phyloP scores from a whole-genome alignment of 108 stramenopile species.

The Nannochloropsis granulata region DNA sequence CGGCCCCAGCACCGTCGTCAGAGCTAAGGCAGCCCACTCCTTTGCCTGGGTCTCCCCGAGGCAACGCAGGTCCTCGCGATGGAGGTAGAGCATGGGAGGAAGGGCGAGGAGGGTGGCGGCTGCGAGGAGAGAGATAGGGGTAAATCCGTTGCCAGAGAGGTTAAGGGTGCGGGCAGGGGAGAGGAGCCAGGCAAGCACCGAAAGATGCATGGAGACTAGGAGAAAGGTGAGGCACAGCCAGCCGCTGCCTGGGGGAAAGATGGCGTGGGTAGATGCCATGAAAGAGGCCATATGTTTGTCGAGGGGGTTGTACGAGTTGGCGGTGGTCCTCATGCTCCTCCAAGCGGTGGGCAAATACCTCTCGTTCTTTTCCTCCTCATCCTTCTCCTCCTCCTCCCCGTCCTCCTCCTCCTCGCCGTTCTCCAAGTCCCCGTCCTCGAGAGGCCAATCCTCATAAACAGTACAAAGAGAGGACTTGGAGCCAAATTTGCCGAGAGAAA shows the following conservation, averaged over 20 bases:
- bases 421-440: neutral
- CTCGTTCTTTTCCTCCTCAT: too few relatives aligned
- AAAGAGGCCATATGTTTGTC: too few relatives aligned
- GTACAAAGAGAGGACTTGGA: too few relatives aligned
- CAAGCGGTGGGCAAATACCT: neutral
- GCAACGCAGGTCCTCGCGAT: neutral
- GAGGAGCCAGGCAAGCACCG: neutral
- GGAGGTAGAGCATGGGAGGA: neutral
- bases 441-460: neutral
- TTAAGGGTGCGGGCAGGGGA: neutral
- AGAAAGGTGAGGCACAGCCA: neutral
- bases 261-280: neutral
- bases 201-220: neutral
- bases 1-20: neutral
- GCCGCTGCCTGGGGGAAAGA: neutral
- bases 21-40: neutral
- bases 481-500: too few relatives aligned
- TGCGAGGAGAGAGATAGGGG: neutral
- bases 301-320: too few relatives aligned
- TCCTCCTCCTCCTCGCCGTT: too few relatives aligned
- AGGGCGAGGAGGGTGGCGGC: neutral
- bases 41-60: neutral
- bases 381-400: too few relatives aligned
- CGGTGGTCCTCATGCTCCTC: neutral
- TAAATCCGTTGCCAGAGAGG: neutral